phyloP scores from a whole-genome alignment of 352 stramenopile species.

The Thalassiosira hispida region DNA sequence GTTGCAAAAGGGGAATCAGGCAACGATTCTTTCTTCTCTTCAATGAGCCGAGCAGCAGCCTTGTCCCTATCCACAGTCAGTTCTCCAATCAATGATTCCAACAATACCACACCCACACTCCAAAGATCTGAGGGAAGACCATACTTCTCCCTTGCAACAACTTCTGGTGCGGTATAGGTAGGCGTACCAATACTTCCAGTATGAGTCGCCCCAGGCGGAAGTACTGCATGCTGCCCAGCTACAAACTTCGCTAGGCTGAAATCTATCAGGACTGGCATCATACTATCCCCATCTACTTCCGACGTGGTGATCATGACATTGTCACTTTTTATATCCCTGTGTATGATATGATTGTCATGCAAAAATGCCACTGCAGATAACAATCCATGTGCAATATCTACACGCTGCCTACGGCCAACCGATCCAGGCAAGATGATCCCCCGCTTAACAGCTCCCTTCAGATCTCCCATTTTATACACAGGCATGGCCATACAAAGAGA shows the following conservation, averaged over 20 bases:
- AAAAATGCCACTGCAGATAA: conserved; percentile 76
- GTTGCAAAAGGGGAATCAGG: conserved; percentile 72
- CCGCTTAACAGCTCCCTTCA: conserved; percentile 51
- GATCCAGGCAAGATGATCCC: conserved; percentile 24
- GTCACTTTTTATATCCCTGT: conserved; percentile 83
- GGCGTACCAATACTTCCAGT: conserved; percentile 75
- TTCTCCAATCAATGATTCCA: conserved; percentile 68
- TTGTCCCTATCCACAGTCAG: conserved; percentile 72
- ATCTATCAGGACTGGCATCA: conserved; percentile 78
- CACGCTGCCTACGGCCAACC: conserved; percentile 57
- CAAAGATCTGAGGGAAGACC: conserved; percentile 71
- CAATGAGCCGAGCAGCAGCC: conserved; percentile 59
- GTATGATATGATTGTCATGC: conserved; percentile 84
- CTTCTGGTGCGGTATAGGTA: conserved; percentile 77
- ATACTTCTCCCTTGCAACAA: conserved; percentile 67
- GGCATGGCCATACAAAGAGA: conserved; percentile 71
- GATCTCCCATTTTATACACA: conserved; percentile 58
- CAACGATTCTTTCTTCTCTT: conserved; percentile 55
- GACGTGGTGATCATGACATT: conserved; percentile 74
- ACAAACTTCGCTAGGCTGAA: conserved; percentile 82
- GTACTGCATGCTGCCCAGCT: conserved; percentile 42
- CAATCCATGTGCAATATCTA: conserved; percentile 74
- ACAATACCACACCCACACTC: conserved; percentile 79
- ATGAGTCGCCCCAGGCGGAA: conserved; percentile 57
- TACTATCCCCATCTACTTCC: conserved; percentile 35